phyloP scores from a whole-genome alignment of 495 filamentous ascomycete species.

The Neurospora sp. region DNA sequence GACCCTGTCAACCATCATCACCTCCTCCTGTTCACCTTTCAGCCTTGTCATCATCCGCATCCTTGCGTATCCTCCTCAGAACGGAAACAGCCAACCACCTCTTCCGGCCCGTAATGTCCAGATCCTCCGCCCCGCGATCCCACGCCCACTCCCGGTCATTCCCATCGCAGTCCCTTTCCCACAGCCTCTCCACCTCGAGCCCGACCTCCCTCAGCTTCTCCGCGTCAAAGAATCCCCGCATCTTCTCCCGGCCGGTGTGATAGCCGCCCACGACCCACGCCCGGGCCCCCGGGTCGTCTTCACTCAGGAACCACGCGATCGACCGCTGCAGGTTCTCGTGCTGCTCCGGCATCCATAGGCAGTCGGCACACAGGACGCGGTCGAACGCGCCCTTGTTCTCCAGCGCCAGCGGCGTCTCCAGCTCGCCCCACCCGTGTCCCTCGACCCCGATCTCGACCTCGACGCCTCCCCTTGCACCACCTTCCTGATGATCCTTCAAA shows the following conservation, averaged over 20 bases:
- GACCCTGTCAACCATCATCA: not conserved
- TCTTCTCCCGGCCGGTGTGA: slow-evolving; percentile 69
- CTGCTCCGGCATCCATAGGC: slow-evolving; percentile 75
- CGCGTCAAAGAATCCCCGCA: slow-evolving; percentile 59
- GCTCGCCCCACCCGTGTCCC: slow-evolving; percentile 67
- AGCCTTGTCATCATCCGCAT: not conserved
- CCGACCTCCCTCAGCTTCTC: slow-evolving; percentile 46
- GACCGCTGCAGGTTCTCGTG: slow-evolving; percentile 62
- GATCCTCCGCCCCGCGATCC: slow-evolving; percentile 54
- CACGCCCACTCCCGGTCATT: slow-evolving; percentile 55
- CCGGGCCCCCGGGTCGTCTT: slow-evolving; percentile 34
- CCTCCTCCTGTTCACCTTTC: not conserved
- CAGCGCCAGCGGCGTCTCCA: slow-evolving; percentile 44
- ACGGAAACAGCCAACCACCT: slow-evolving; percentile 71
- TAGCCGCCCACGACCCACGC: slow-evolving; percentile 69
- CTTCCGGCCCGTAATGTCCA: slow-evolving; percentile 45
- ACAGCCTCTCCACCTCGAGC: slow-evolving; percentile 59
- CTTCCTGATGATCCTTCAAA: slow-evolving; percentile 8
- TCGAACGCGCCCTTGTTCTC: slow-evolving; percentile 45
- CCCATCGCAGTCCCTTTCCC: slow-evolving; percentile 64
- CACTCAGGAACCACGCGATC: slow-evolving; percentile 58
- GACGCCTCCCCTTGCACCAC: slow-evolving; percentile 7
- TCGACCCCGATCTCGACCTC: slow-evolving; percentile 40
- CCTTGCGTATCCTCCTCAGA: slow-evolving; percentile 26
- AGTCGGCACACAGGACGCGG: slow-evolving; percentile 71